Percentiles rank a stretch among this genome's conserved stretches.
Evolutionary conservation across 805 yeast species (phyloP).

Genomic region (Saccharomycopsis schoenii): DNA sequence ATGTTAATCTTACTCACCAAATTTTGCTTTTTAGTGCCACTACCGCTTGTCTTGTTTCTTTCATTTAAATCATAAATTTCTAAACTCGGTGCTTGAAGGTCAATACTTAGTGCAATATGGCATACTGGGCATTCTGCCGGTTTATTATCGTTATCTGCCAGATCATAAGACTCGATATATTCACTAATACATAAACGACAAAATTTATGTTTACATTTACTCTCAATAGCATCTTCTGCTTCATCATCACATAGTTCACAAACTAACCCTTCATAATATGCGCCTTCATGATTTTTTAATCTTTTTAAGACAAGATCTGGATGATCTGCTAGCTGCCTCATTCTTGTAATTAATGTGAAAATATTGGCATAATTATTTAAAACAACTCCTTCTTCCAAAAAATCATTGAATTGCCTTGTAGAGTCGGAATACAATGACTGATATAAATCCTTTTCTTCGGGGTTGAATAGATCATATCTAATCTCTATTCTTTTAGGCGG

Average conservation of each 20-base stretch:
- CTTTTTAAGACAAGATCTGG: slow-evolving; percentile 88
- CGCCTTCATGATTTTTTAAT: slow-evolving; percentile 32
- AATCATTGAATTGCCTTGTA: slow-evolving; percentile 79
- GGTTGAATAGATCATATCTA: slow-evolving; percentile 79
- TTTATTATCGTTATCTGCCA: slow-evolving; percentile 25
- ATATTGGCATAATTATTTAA: slow-evolving; percentile 94
- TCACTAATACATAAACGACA: slow-evolving; percentile 90
- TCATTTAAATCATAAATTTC: slow-evolving; percentile 55
- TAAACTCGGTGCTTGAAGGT: slow-evolving; percentile 75
- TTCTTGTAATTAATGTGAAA: slow-evolving; percentile 88
- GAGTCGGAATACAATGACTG: slow-evolving; percentile 81
- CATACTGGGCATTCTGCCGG: slow-evolving; percentile 89
- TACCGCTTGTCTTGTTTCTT: slow-evolving; percentile 29
- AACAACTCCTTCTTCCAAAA: slow-evolving; percentile 93
- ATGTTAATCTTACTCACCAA: slow-evolving; percentile 83
- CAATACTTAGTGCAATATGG: slow-evolving; percentile 86
- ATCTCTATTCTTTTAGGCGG: slow-evolving; percentile 94
- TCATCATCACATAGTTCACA: slow-evolving; percentile 96
- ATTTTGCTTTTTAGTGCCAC: slow-evolving; percentile 33
- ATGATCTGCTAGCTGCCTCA: slow-evolving; percentile 97
- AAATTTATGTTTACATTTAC: slow-evolving; percentile 88
- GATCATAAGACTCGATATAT: slow-evolving; percentile 67
- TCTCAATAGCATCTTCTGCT: slow-evolving; percentile 94
- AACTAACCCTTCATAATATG: slow-evolving; percentile 42
- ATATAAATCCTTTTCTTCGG: slow-evolving; percentile 90